Evolutionary conservation across 257 asterid genomes (phyloP), one percentile per base, ranked within the genome.

Genomic region (Rhazya stricta): DNA sequence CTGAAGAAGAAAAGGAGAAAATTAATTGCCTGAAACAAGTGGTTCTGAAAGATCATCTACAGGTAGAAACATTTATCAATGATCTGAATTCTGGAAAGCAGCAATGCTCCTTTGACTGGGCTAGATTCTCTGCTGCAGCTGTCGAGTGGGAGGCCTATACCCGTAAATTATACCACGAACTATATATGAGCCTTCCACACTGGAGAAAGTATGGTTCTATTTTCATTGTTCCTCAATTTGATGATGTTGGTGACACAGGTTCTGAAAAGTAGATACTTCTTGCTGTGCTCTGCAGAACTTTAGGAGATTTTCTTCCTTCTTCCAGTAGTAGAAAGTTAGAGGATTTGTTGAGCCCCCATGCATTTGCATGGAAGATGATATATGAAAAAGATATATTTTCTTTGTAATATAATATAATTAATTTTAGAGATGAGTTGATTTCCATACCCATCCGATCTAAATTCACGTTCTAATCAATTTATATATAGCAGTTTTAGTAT

Each of bases 91-190:
- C 71, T 67, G 78, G 80, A 39, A 84, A 72, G 56, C 77, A 79
- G 57, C 76, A 58, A 37, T 69, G 60, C 75, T 43, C 25, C 12
- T 81, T 93, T 43, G 83, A 88, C 43, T 78, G 84, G 86, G 72
- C 23, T 30, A 68, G 68, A 25, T 87, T 94, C 77, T 83, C 79
- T 81, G 79, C 80, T 72, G 83, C 83, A 29, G 79, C 88, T 83
- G 58, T 68, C 39, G 88, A 87, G 23, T 93, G 98, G 96, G 96
- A 88, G 84, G 85, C 83, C 72, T 91, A 90, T 80, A 76, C 83
- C 36, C 65, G 73, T 5, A 82, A 74, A 74, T 86, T 91, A 80
- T 82, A 67, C 25, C 80, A 84, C 70, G 82, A 88, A 69, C 11
- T 93, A 65, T 68, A 50, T 67, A 73, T 27, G 78, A 84, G 91